Base-by-base conservation (phyloP, 306 rosid genomes). In the Casuarina equisetifolia region DNA sequence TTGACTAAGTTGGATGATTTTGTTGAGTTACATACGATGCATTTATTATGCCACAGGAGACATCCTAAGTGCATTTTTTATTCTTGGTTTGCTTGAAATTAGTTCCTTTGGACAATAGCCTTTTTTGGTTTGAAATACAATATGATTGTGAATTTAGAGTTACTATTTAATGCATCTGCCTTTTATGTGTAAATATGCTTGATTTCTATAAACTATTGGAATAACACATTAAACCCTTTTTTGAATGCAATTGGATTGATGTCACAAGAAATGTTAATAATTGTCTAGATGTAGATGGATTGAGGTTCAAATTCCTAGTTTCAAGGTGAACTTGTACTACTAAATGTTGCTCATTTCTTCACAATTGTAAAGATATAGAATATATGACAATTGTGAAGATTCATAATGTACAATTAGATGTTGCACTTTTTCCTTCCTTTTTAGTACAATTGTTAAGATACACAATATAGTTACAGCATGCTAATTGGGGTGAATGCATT, bases 221-320 rank as follows among this genome's bases (percentile, higher is more conserved):
- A 48, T 61, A 16, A 72, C 38, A 25, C 32, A 9, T 15, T 12
- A 4, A 45, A 43, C 32, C 9, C 8, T 11, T 73, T 66, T 55
- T 19, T 48, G 36, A 68, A 11, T 74, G 74, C 80, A 82, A 82
- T 59, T 15, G 52, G 83, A 83, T 78, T 79, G 78, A 79, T 48
- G 52, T 69, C 38, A 51, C 50, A 17, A 6, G 68, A 62, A 16
- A 25, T 25, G 32, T 25, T 25, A 25, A 25, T 25, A 25, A 25
- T 25, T 25, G 32, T 25, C 32, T 25, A 25, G 32, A 25, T 25
- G 32, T 25, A 25, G 32, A 25, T 25, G 32, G 32, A 25, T 25
- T 25, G 32, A 25, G 32, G 32, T 25, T 25, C 32, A 1, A 25
- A 25, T 25, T 25, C 32, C 32, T 25, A 25, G 32, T 25, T 25